Percentiles rank a stretch among this genome's conserved stretches.
Conservation (phyloP, 2,329 filamentous ascomycete genomes). For the Fusarium nodosum region DNA sequence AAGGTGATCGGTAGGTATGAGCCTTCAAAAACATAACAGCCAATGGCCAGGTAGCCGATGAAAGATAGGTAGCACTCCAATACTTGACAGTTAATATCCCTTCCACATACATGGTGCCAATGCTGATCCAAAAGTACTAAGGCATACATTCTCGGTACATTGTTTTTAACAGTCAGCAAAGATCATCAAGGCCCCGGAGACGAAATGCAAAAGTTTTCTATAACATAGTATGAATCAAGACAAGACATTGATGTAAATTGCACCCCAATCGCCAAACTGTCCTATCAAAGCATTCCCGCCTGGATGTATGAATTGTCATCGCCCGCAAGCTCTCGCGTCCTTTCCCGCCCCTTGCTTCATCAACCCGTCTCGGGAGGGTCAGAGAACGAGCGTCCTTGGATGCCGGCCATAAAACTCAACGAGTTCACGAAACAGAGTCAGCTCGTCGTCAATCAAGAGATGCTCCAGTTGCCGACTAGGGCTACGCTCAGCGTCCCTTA, state of each 20-base stretch:
- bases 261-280: conserved; percentile 67
- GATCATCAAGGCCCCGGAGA: neutral
- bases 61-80: neutral
- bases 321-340: conserved; percentile 42
- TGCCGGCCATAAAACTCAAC: conserved; percentile 41
- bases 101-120: neutral
- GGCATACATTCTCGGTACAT: neutral
- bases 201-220: conserved; percentile 35
- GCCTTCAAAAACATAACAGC: neutral
- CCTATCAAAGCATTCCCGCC: conserved; percentile 61
- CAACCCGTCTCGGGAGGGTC: conserved; percentile 38
- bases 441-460: conserved; percentile 38
- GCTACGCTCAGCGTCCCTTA: conserved; percentile 25
- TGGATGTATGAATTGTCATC: conserved; percentile 56
- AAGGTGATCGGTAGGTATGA: neutral
- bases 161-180: neutral
- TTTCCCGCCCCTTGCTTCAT: conserved; percentile 20
- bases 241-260: conserved; percentile 58
- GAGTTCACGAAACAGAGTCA: conserved; percentile 28
- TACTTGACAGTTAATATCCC: neutral
- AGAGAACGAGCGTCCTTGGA: conserved; percentile 49
- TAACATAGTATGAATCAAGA: conserved; percentile 44
- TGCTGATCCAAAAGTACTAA: neutral
- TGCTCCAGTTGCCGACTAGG: conserved; percentile 16
- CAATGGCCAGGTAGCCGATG: neutral